Percentiles rank a stretch among this genome's conserved stretches.
phyloP scores from a whole-genome alignment of 2,329 filamentous ascomycete species.

The Pestalotiopsis sp. region DNA sequence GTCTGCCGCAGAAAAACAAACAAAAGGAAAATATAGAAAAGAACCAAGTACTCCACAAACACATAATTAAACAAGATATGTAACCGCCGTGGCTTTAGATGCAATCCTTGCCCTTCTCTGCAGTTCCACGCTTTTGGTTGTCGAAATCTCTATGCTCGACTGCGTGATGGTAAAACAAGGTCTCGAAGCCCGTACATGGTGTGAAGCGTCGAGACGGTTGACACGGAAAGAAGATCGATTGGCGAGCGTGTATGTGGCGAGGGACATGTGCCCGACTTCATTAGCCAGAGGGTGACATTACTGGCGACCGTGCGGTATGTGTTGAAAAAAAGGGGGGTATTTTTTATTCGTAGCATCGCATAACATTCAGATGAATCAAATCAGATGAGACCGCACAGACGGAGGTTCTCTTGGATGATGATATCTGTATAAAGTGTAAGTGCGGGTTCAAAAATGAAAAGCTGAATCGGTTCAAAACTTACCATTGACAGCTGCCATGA shows the following conservation, averaged over 20 bases:
- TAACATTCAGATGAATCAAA: constrained; percentile 75
- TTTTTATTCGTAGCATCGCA: constrained; percentile 18
- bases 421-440: constrained; percentile 66
- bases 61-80: constrained; percentile 57
- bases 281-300: constrained; percentile 34
- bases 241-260: constrained; percentile 24
- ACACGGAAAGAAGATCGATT: constrained; percentile 28
- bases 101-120: constrained; percentile 24
- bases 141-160: constrained; percentile 21
- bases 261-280: constrained; percentile 27
- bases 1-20: constrained; percentile 23
- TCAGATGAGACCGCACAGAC: constrained; percentile 88
- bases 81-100: constrained; percentile 41
- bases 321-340: constrained; percentile 17
- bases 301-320: constrained; percentile 28
- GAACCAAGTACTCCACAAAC: constrained; percentile 32
- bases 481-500: constrained; percentile 99
- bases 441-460: background rate
- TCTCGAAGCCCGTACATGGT: constrained; percentile 21
- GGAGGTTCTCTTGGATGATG: constrained; percentile 99
- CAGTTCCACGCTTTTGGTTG: constrained; percentile 21
- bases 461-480: constrained; percentile 35
- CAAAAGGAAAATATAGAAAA: constrained; percentile 28
- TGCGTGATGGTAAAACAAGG: constrained; percentile 21
- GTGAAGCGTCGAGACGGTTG: constrained; percentile 29